phyloP scores from a whole-genome alignment of 2,329 filamentous ascomycete genomes.

The Sarocladium kiliense region DNA sequence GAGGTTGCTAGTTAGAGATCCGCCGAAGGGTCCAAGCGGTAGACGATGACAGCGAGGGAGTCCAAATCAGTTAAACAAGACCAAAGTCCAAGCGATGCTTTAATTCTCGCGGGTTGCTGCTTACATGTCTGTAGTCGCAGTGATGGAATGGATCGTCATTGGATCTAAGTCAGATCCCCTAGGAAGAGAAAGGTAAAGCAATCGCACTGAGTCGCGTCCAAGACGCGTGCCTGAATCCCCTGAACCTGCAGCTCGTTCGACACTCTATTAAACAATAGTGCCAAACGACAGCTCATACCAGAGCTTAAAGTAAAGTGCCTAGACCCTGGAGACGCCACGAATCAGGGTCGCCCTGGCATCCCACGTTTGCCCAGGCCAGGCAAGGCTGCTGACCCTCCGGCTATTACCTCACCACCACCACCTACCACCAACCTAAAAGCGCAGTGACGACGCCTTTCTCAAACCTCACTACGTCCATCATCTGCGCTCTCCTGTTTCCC shows the following conservation, averaged over 20 bases:
- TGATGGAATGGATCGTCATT: not conserved
- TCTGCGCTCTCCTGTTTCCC: too few relatives aligned
- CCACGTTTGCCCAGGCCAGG: conserved; percentile 3
- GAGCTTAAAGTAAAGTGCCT: too few relatives aligned
- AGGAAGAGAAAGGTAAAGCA: too few relatives aligned
- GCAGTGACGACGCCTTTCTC: not conserved
- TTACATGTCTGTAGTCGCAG: too few relatives aligned
- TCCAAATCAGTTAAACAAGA: conserved; percentile 9
- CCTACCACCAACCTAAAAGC: not conserved
- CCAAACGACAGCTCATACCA: not conserved
- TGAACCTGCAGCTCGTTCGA: not conserved
- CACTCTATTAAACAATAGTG: not conserved
- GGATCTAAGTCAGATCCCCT: too few relatives aligned
- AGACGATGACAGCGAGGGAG: conserved; percentile 34
- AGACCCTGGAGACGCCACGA: not conserved
- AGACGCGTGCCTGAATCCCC: not conserved
- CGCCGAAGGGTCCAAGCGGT: conserved; percentile 51
- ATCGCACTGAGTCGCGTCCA: not conserved
- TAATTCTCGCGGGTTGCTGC: not conserved
- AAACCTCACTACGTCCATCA: not conserved
- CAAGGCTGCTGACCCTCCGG: not conserved
- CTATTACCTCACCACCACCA: conserved; percentile 7
- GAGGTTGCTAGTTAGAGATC: conserved; percentile 57
- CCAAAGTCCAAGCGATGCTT: not conserved
- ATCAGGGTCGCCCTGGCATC: conserved; percentile 4